Conservation (phyloP, 768 basidiomycete species). For the Flagelloscypha sp. region DNA sequence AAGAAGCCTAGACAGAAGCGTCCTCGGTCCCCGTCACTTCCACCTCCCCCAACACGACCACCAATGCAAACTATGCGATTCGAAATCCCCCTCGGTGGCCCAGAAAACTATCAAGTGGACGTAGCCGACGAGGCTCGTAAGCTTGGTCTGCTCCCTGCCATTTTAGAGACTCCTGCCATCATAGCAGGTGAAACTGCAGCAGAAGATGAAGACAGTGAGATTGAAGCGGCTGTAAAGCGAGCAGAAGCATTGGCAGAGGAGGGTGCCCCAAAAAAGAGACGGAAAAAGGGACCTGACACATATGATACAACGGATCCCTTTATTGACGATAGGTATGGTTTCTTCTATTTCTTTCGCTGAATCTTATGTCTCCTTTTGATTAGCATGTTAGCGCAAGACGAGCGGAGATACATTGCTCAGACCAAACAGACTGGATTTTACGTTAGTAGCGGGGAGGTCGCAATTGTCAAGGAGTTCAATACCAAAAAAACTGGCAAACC, state of each 20-base stretch:
- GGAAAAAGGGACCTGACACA: constrained; percentile 27
- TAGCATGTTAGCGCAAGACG: constrained; percentile 77
- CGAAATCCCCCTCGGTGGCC: constrained; percentile 62
- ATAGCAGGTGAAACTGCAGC: constrained; percentile 37
- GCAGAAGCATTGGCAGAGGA: constrained; percentile 24
- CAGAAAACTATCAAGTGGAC: constrained; percentile 68
- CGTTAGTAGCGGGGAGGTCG: constrained; percentile 82
- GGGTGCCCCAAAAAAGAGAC: constrained; percentile 19
- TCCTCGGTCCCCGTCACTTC: constrained; percentile 48
- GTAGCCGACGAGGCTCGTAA: constrained; percentile 48
- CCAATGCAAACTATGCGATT: constrained; percentile 60
- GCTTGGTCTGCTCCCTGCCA: constrained; percentile 56
- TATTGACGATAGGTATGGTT: constrained; percentile 99
- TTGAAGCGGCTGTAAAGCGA: constrained; percentile 40
- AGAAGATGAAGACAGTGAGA: constrained; percentile 56
- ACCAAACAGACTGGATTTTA: constrained; percentile 93
- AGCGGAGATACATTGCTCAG: constrained; percentile 83
- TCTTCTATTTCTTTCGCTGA: too few relatives aligned
- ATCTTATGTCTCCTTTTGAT: too few relatives aligned
- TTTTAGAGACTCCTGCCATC: constrained; percentile 35
- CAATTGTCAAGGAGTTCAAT: constrained; percentile 79
- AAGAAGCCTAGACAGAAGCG: constrained; percentile 45
- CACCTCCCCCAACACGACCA: constrained; percentile 41
- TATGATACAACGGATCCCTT: constrained; percentile 92
- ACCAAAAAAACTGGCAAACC: too few relatives aligned